Evolutionary conservation across 2,329 filamentous ascomycete species (phyloP), one percentile per base, ranked within the genome.

Genomic region (Alternaria incomplexa): DNA sequence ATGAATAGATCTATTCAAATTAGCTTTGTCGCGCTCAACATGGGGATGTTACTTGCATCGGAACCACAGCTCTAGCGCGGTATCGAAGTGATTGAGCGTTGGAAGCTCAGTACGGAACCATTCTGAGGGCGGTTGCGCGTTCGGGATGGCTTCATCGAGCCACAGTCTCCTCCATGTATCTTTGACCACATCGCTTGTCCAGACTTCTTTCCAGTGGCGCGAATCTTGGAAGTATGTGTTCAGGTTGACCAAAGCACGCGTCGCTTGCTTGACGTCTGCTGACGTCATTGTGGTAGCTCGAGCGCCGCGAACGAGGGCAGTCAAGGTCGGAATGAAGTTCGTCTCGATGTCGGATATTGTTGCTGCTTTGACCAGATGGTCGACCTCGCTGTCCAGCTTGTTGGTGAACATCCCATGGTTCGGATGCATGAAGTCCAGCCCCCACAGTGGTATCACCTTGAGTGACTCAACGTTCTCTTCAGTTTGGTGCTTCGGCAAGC

Each of bases 51-150:
- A 63, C 74, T 70, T 67, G 77, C 77, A 83, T 71, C 82, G 78
- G 62, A 80, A 81, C 83, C 83, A 84, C 61, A 84, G 66, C 53
- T 84, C 82, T 28, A 84, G 65, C 4, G 81, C 82, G 53, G 78
- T 80, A 55, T 84, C 82, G 32, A 84, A 77, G 65, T 84, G 82
- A 3, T 74, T 75, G n/a, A 84, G 69, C 1, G 83, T 84, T 7
- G 83, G 83, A 15, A 79, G 68, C 62, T 84, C 83, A 0, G 81
- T 81, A 23, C 80, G 76, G 61, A 83, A 82, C 82, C 83, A 84
- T 56, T 82, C 72, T 2, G 80, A 82, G 7, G 79, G 77, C 13
- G 80, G 76, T 13, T 77, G 76, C 9, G 78, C 76, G 67, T 82
- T 83, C 43, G 78, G 78, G 64, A 82, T 77, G 62, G 82, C 79